Evolutionary conservation across 305 asterid genomes (phyloP).

Genomic region (Fraxinus baroniana): DNA sequence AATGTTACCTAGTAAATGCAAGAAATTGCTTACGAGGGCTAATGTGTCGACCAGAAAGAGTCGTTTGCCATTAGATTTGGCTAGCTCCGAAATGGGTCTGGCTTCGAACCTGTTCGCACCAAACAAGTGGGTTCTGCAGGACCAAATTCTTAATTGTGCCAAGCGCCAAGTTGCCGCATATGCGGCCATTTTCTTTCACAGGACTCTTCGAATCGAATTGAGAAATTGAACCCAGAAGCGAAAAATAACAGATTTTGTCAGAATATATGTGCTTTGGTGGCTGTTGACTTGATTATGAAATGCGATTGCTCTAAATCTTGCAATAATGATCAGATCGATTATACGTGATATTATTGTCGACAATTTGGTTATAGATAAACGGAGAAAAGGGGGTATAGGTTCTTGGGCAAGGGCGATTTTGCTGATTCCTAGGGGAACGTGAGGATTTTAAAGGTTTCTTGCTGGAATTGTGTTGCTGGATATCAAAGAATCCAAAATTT

Average conservation of each 20-base stretch:
- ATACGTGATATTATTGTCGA: not conserved
- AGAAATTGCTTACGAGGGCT: constrained; percentile 39
- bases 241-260: not conserved
- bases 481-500: not conserved
- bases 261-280: not conserved
- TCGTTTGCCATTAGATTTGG: constrained; percentile 44
- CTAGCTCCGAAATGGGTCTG: constrained; percentile 51
- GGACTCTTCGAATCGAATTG: not conserved
- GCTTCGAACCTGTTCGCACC: constrained; percentile 24
- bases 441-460: constrained; percentile 9
- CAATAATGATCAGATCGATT: not conserved
- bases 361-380: not conserved
- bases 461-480: not conserved
- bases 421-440: constrained; percentile 32
- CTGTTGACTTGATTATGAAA: not conserved
- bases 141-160: constrained; percentile 32
- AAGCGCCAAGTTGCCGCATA: constrained; percentile 50
- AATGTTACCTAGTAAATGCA: not conserved
- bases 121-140: constrained; percentile 24
- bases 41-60: constrained; percentile 58
- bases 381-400: not conserved
- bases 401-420: not conserved
- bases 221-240: constrained; percentile 5
- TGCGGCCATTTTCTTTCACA: constrained; percentile 44
- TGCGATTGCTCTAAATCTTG: constrained; percentile 5